Evolutionary conservation across 106 monocot species (phyloP).

Genomic region (Cymbidium sinense): DNA sequence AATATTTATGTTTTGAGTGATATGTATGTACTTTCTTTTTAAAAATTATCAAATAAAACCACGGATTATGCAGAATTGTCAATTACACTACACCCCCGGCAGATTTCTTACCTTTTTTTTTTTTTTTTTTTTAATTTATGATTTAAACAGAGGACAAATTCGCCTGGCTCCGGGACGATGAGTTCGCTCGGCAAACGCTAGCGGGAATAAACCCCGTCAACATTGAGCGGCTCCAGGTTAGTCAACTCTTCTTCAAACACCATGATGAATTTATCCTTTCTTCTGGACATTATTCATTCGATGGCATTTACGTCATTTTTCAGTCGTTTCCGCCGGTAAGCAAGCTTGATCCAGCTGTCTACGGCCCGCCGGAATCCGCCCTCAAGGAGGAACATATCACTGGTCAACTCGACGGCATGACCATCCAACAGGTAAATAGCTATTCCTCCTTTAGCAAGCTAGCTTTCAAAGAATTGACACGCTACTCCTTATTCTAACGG

Average conservation of each 20-base stretch:
- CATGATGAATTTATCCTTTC: not conserved
- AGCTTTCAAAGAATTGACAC: too few relatives aligned
- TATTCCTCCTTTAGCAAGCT: too few relatives aligned
- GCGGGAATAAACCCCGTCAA: conserved; percentile 91
- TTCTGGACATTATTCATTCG: not conserved
- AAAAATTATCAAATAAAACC: not conserved
- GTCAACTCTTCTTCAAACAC: too few relatives aligned
- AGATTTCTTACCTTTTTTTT: too few relatives aligned
- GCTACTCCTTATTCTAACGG: too few relatives aligned
- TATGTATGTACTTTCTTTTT: too few relatives aligned
- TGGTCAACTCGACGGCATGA: conserved; percentile 75
- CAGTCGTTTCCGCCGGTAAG: conserved; percentile 82
- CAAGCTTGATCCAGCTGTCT: conserved; percentile 73
- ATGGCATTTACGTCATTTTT: conserved; percentile 3
- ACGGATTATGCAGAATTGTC: not conserved
- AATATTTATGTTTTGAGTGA: too few relatives aligned
- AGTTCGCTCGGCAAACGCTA: conserved; percentile 75
- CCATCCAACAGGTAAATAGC: conserved; percentile 64
- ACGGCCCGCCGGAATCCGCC: conserved; percentile 77
- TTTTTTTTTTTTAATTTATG: not conserved
- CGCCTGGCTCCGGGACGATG: conserved; percentile 93
- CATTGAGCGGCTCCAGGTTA: conserved; percentile 73
- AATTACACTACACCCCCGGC: too few relatives aligned
- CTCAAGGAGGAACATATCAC: conserved; percentile 80
- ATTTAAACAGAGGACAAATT: conserved; percentile 78